Evolutionary conservation across 768 basidiomycete genomes (phyloP), one percentile per base, ranked within the genome.

Genomic region (Cystobasidium onofrii): DNA sequence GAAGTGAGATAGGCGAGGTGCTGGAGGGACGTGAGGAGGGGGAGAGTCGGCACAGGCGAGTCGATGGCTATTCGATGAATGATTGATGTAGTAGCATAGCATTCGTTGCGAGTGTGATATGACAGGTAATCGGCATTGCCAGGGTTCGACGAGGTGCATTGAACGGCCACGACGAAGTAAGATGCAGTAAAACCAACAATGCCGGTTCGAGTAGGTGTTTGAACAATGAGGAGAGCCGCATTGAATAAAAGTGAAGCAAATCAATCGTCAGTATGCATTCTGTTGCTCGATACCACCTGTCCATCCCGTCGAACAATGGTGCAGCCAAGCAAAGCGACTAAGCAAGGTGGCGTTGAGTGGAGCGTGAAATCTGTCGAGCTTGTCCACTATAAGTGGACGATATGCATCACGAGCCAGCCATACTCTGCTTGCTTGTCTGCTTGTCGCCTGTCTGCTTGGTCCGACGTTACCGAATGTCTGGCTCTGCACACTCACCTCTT

Each of bases 1-100:
- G 92, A 92, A 9, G 95, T 98, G 76, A 99, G 89, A 82, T 96
- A 94, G 63, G 90, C 90, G 71, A 97, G 89, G 83, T 96, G 92
- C 34, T 91, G 92, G 65, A 97, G 88, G 46, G 94, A 97, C 83
- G 96, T 96, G 84, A 94, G 88, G 50, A 92, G 84, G 18, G 88
- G 90, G 52, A 88, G 83, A 18, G 86, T 84, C 0, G 86, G 80
- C 7, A 83, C 77, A 17, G 82, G 79, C 10, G 81, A 80, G 43
- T 80, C 81, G 62, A 83, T 83, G 44, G 79, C 79, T 80, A 74
- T 17, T 31, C n/a, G n/a, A n/a, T n/a, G n/a, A n/a, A n/a, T n/a
- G n/a, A n/a, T n/a, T n/a, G n/a, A n/a, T n/a, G n/a, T n/a, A n/a
- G n/a, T n/a, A n/a, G n/a, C n/a, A n/a, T n/a, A n/a, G n/a, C n/a